phyloP scores from a whole-genome alignment of 352 stramenopile genomes.

The Pythium monospermum region DNA sequence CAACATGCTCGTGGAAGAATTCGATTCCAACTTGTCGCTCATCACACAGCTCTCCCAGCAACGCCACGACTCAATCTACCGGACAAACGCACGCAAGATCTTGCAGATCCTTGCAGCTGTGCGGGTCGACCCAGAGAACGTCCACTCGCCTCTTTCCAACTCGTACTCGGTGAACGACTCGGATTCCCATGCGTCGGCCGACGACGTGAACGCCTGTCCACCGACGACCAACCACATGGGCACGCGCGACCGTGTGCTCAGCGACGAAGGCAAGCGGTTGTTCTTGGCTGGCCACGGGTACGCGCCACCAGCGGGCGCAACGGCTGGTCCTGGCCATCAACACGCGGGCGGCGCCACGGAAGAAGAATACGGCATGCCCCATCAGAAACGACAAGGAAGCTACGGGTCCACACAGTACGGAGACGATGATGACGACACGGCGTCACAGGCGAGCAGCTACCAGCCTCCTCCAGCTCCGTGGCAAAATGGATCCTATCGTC shows the following conservation, averaged over 20 bases:
- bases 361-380: constrained; percentile 30
- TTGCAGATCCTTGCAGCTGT: constrained; percentile 78
- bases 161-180: constrained; percentile 36
- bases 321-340: not conserved
- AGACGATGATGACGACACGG: constrained; percentile 44
- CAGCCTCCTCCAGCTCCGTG: constrained; percentile 24
- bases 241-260: constrained; percentile 65
- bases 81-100: constrained; percentile 74
- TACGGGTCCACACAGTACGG: constrained; percentile 53
- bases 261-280: constrained; percentile 81
- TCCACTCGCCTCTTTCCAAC: constrained; percentile 38
- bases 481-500: constrained; percentile 30
- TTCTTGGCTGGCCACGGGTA: constrained; percentile 55
- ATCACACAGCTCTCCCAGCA: constrained; percentile 85
- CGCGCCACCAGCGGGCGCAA: constrained; percentile 7
- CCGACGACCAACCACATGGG: constrained; percentile 65
- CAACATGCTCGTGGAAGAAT: constrained; percentile 72
- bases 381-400: constrained; percentile 37
- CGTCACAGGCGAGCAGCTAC: constrained; percentile 35
- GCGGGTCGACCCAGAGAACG: constrained; percentile 70
- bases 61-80: constrained; percentile 79
- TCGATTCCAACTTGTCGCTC: constrained; percentile 70
- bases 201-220: constrained; percentile 53
- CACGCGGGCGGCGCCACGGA: constrained; percentile 11
- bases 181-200: constrained; percentile 36